Evolutionary conservation across 148 eudicot species (phyloP).

Genomic region (Cornus controversa): DNA sequence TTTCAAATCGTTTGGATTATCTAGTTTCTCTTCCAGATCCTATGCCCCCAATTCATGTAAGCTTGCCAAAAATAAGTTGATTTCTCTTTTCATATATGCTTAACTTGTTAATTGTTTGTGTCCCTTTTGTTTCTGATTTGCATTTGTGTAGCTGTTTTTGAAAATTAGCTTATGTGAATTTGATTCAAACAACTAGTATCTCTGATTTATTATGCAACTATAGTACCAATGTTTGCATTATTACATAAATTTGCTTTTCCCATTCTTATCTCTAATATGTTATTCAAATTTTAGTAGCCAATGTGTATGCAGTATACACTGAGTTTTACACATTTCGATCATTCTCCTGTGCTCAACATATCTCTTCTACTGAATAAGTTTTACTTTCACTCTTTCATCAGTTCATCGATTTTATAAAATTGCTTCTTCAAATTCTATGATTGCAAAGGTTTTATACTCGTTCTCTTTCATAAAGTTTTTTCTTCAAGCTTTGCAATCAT

Average conservation of each 20-base stretch:
- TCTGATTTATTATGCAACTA: too few species aligned
- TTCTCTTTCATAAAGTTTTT: neutral
- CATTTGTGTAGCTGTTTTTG: neutral
- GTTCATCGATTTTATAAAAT: too few species aligned
- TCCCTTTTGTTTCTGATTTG: neutral
- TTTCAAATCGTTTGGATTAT: conserved; percentile 47
- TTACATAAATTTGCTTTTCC: too few species aligned
- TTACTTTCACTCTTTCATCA: too few species aligned
- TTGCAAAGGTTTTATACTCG: neutral
- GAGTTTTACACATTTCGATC: too few species aligned
- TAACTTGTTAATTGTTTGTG: too few species aligned
- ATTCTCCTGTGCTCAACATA: too few species aligned
- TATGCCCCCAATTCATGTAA: conserved; percentile 70
- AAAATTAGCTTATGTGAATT: neutral
- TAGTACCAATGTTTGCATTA: too few species aligned
- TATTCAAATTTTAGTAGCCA: neutral
- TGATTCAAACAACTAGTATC: neutral
- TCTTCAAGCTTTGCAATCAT: neutral
- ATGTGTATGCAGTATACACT: neutral
- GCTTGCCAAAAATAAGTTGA: conserved; percentile 10
- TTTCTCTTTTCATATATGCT: neutral
- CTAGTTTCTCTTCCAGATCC: conserved; percentile 49
- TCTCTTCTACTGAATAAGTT: too few species aligned
- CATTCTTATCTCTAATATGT: too few species aligned
- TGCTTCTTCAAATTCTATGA: conserved; percentile 1